Conservation (phyloP, 768 basidiomycete genomes). For the Rossbeevera mucosa region DNA sequence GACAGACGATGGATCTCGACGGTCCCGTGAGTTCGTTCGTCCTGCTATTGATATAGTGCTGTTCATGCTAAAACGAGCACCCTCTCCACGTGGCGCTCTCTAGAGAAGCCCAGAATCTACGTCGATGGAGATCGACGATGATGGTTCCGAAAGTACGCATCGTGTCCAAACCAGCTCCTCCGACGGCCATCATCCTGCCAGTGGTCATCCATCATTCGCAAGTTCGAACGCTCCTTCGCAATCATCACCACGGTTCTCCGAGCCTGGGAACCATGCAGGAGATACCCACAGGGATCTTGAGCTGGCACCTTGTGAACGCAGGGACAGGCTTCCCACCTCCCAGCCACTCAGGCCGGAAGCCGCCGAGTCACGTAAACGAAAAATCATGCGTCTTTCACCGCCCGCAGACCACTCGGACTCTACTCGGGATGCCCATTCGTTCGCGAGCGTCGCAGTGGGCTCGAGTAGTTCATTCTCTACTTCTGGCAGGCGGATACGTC, state of each 20-base stretch:
- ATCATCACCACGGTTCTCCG: neutral
- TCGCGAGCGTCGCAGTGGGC: neutral
- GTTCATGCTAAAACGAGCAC: neutral
- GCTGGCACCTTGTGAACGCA: neutral
- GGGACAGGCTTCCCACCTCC: neutral
- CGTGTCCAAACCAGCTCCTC: neutral
- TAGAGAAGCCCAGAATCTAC: slow-evolving; percentile 8
- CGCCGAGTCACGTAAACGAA: slow-evolving; percentile 17
- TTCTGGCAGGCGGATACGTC: slow-evolving; percentile 6
- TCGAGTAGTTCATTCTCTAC: neutral
- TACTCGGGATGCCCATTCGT: neutral
- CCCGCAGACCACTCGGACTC: neutral
- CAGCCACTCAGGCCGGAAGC: neutral
- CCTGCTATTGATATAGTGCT: neutral
- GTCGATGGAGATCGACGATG: slow-evolving; percentile 14
- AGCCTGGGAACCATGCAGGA: neutral
- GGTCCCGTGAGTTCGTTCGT: slow-evolving; percentile 12
- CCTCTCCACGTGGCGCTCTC: neutral
- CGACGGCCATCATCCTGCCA: neutral
- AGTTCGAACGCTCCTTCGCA: neutral
- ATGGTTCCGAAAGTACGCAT: neutral
- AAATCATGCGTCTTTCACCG: neutral
- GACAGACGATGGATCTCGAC: slow-evolving; percentile 6
- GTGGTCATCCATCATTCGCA: too few species aligned
- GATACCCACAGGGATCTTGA: neutral